Base-by-base conservation (phyloP, 768 basidiomycete species). In the Boletus reticulatus region DNA sequence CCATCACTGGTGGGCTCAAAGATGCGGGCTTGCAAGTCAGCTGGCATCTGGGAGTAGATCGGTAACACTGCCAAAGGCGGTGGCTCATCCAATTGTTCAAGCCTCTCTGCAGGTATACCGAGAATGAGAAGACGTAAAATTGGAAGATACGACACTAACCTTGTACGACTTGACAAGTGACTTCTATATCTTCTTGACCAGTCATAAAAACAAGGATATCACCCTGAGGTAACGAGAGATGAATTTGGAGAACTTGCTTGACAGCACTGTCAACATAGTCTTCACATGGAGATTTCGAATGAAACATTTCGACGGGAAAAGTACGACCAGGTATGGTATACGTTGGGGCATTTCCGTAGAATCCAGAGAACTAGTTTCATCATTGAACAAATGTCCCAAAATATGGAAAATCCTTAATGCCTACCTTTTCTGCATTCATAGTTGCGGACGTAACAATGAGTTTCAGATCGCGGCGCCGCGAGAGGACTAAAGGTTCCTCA, bases 161-260 rank as follows among this genome's bases (percentile, higher is more conserved):
- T 72, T 88, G 83, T 19, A 98, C 78, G 32, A 98, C 96, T 66
- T 92, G 89, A 68, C 97, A 99, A 12, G 94, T 98, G 31, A 93
- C 82, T 73, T 98, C 96, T 57, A 99, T 99, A 70, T 99, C 96
- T 74, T 98, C 97, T 75, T 98, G 97, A 37, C 97, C 97, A 27
- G 97, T 99, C 96, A 98, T 98, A 73, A 99, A 99, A 24, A 98
- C 94, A 41, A 99, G 78, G 49, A 98, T 91, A 74, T 99, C 97
- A 14, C 97, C 97, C 0, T 85, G 84, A 20, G 96, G 94, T 17
- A 89, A 81, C 2, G 96, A 94, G 39, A 98, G 78, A 69, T 99
- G 96, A 43, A 99, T 98, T 67, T 96, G 92, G 29, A 98, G 80
- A 16, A 98, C 91, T 73, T 99, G 96, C 76, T 98, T 99, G 63